A percentile compares a stretch with the other conserved stretches of the same genome.
phyloP scores from a whole-genome alignment of 2,329 filamentous ascomycete genomes.

The Fusarium burgessii region DNA sequence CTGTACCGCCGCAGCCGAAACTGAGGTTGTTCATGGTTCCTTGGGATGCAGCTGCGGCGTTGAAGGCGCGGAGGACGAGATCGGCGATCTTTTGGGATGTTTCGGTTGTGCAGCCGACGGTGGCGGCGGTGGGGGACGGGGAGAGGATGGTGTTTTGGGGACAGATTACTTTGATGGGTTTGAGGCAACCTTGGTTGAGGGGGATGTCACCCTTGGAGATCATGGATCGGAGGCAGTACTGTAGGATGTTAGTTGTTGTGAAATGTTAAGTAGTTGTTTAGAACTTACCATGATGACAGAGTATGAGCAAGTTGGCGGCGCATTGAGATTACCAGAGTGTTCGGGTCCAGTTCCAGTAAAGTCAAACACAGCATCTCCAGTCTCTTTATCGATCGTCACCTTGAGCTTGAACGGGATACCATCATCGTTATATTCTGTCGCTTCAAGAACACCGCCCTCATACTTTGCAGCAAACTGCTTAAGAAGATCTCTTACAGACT shows the following conservation, averaged over 20 bases:
- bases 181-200: constrained; percentile 63
- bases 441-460: constrained; percentile 76
- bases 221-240: constrained; percentile 51
- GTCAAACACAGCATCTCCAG: constrained; percentile 79
- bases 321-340: constrained; percentile 49
- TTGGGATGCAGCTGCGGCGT: constrained; percentile 79
- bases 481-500: constrained; percentile 78
- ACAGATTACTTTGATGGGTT: constrained; percentile 46
- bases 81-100: constrained; percentile 61
- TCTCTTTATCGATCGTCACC: constrained; percentile 78
- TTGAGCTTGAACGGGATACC: constrained; percentile 81
- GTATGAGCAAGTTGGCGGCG: constrained; percentile 47
- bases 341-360: constrained; percentile 49
- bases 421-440: constrained; percentile 88
- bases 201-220: constrained; percentile 50
- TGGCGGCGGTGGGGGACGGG: constrained; percentile 49
- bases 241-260: not conserved
- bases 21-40: constrained; percentile 87
- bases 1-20: constrained; percentile 73
- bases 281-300: constrained; percentile 48
- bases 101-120: constrained; percentile 50
- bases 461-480: constrained; percentile 78
- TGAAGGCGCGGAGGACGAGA: constrained; percentile 80
- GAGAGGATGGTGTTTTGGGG: constrained; percentile 51
- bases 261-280: fast-evolving